A percentile compares a stretch with the other conserved stretches of the same genome.
These are phyloP conservation scores for Gentiana macrophylla DNA, from an alignment of 257 asterid genomes.

Conservation along the genomic window DNA sequence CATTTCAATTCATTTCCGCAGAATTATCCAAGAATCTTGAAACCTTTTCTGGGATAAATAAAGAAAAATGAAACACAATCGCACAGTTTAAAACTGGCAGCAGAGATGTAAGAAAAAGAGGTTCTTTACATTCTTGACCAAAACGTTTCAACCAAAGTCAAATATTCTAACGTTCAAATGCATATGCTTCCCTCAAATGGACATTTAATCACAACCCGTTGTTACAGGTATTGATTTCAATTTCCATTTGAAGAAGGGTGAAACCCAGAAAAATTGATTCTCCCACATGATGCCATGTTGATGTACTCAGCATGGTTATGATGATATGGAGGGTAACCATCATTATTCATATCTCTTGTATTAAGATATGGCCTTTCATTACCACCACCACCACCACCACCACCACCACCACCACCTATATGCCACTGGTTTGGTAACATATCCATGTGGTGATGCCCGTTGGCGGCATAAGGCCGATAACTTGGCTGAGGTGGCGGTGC, in stretches of 20 bases:
- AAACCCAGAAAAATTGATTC: slow-evolving; percentile 50
- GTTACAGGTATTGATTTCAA: slow-evolving; percentile 17
- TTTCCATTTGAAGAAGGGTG: slow-evolving; percentile 71
- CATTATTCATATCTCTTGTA: slow-evolving; percentile 31
- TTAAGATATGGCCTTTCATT: slow-evolving; percentile 27
- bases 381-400: slow-evolving; percentile 14
- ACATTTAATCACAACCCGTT: slow-evolving; percentile 9
- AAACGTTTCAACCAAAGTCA: no score
- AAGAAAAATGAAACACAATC: no score
- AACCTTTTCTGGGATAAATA: no score
- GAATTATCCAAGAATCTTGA: no score
- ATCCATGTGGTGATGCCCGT: slow-evolving; percentile 47
- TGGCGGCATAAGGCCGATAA: slow-evolving; percentile 23
- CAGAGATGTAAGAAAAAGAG: no score
- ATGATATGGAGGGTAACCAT: slow-evolving; percentile 29
- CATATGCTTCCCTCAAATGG: slow-evolving; percentile 13
- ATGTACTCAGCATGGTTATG: slow-evolving; percentile 50
- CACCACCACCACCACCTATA: slow-evolving; percentile 16
- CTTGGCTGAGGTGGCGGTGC: slow-evolving; percentile 21
- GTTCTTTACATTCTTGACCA: no score
- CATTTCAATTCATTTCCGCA: no score
- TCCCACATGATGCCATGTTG: slow-evolving; percentile 31
- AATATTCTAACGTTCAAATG: background rate
- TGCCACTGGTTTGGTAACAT: slow-evolving; percentile 56
- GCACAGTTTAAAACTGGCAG: no score